A percentile compares a stretch with the other conserved stretches of the same genome.
Conservation (phyloP, 345 rosid genomes). For the Eucalyptus melliodora region DNA sequence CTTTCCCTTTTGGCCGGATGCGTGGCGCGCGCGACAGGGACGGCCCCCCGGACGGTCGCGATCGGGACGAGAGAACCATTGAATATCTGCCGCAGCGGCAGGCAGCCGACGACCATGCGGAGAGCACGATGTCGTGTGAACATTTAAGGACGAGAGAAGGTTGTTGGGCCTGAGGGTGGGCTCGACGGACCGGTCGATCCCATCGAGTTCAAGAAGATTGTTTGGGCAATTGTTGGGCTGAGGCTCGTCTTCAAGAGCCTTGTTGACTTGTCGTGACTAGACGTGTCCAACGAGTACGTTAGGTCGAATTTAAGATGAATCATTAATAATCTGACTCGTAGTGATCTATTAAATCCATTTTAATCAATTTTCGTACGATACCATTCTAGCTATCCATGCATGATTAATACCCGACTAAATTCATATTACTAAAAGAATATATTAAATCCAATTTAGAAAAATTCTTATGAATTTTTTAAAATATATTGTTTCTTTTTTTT, state of each 20-base stretch:
- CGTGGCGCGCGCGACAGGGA: background rate
- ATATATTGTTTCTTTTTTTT: too few relatives aligned
- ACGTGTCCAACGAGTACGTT: rapidly evolving
- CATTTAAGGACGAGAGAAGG: background rate
- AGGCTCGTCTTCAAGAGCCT: too few relatives aligned
- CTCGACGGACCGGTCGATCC: background rate
- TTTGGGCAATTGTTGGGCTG: background rate
- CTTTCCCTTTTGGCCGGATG: background rate
- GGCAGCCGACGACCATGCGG: background rate
- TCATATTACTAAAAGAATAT: too few relatives aligned
- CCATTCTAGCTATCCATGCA: rapidly evolving
- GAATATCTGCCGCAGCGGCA: background rate
- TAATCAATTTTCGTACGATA: rapidly evolving
- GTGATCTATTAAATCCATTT: too few relatives aligned
- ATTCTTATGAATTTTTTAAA: too few relatives aligned
- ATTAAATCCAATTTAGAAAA: too few relatives aligned
- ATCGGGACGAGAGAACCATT: background rate
- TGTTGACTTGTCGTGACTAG: rapidly evolving
- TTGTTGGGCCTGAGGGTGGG: background rate
- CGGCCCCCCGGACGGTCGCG: background rate
- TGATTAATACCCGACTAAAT: rapidly evolving
- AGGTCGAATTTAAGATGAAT: too few relatives aligned
- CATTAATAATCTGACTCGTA: too few relatives aligned
- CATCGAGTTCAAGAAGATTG: background rate
- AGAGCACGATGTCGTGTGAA: background rate